phyloP scores from a whole-genome alignment of 2,329 filamentous ascomycete genomes.

The Fusarium cicatricum region DNA sequence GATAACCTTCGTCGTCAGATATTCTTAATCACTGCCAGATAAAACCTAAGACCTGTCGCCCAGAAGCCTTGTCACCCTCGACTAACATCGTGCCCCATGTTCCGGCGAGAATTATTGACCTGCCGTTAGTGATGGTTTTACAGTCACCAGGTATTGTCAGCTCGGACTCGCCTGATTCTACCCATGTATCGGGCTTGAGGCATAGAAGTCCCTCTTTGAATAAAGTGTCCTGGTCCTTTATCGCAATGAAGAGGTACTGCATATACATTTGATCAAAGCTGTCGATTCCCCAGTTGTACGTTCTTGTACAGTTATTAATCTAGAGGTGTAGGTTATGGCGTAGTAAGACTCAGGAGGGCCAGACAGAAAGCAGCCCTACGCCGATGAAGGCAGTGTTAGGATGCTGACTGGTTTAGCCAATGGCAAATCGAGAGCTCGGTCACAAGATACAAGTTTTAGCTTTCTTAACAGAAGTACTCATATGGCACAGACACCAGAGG shows the following conservation, averaged over 20 bases:
- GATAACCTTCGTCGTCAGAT: conserved; percentile 15
- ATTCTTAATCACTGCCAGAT: conserved; percentile 1
- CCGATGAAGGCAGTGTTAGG: conserved; percentile 10
- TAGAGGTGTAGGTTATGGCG: conserved; percentile 18
- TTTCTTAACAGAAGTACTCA: background rate
- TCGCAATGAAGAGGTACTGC: conserved; percentile 16
- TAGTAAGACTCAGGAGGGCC: conserved; percentile 12
- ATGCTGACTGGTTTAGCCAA: conserved; percentile 17
- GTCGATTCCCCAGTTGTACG: conserved; percentile 12
- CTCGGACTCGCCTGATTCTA: conserved; percentile 15
- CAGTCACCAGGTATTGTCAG: conserved; percentile 11
- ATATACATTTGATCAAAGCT: conserved; percentile 16
- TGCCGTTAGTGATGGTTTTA: conserved; percentile 4
- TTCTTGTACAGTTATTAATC: conserved; percentile 11
- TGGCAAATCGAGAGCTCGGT: background rate
- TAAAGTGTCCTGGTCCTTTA: conserved; percentile 5
- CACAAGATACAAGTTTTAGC: no score
- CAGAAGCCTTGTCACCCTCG: conserved; percentile 7
- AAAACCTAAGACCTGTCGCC: no score
- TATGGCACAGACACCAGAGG: conserved; percentile 15
- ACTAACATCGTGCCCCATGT: conserved; percentile 13
- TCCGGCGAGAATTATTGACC: conserved; percentile 2
- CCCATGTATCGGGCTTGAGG: conserved; percentile 16
- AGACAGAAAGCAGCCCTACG: conserved; percentile 12
- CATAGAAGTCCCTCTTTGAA: conserved; percentile 10